These are phyloP conservation scores for Tilletia caries DNA, from an alignment of 1,284 basidiomycete species.

Conservation along the genomic window DNA sequence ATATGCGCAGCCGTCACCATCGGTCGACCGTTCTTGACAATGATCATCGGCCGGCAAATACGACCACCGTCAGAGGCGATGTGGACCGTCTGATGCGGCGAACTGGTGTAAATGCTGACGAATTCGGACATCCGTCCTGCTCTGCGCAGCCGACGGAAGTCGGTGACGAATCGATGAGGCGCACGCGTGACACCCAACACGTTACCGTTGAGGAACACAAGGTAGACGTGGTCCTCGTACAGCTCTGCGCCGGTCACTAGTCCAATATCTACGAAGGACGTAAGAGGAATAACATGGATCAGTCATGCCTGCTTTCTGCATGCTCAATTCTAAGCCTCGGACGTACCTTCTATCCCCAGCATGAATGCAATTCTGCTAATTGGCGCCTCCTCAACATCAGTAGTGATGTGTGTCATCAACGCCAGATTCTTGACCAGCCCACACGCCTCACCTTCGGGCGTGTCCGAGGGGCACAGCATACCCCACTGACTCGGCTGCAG, in stretches of 20 bases:
- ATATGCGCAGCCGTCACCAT: conserved; percentile 81
- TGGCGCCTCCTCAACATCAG: conserved; percentile 94
- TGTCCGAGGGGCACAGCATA: conserved; percentile 96
- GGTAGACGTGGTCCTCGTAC: conserved; percentile 81
- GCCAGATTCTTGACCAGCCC: conserved; percentile 98
- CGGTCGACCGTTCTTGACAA: conserved; percentile 79
- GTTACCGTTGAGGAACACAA: conserved; percentile 95
- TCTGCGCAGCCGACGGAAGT: conserved; percentile 87
- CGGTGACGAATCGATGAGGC: conserved; percentile 78
- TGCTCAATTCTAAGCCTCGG: no score
- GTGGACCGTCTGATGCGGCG: conserved; percentile 90
- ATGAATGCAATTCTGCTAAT: conserved; percentile 85
- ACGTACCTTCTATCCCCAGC: conserved; percentile 94
- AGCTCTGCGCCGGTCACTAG: conserved; percentile 92
- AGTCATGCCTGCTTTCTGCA: no score
- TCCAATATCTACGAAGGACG: conserved; percentile 80
- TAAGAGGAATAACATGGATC: no score
- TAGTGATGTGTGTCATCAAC: conserved; percentile 99
- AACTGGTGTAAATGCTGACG: conserved; percentile 93
- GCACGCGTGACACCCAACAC: conserved; percentile 89
- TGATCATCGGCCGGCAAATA: conserved; percentile 97
- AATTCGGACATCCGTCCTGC: conserved; percentile 92
- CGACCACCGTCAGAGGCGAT: conserved; percentile 97
- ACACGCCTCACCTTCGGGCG: conserved; percentile 98
- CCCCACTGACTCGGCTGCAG: conserved; percentile 99